Conservation (phyloP, 352 stramenopile genomes). For the Peronospora destructor region DNA sequence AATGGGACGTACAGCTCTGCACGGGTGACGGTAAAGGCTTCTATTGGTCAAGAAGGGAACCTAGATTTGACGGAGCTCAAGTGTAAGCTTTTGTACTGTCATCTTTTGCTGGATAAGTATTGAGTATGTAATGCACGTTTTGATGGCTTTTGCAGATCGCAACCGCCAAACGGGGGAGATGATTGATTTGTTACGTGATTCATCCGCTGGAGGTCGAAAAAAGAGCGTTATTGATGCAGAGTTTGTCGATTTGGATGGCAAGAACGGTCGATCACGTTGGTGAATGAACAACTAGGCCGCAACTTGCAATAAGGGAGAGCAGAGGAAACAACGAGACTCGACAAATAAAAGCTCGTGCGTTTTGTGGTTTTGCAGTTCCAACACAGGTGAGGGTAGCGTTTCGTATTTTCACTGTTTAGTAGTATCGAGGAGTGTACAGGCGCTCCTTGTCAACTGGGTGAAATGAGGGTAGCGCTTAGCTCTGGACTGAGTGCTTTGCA, state of each 20-base stretch:
- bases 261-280: conserved; percentile 21
- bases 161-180: conserved; percentile 50
- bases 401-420: conserved; percentile 11
- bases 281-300: conserved; percentile 8
- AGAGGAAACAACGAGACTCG: conserved; percentile 1
- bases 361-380: conserved; percentile 1
- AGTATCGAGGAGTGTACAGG: conserved; percentile 16
- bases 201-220: conserved; percentile 20
- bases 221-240: conserved; percentile 71
- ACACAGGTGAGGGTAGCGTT: neutral
- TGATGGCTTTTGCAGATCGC: conserved; percentile 30
- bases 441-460: conserved; percentile 3
- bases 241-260: conserved; percentile 53
- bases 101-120: neutral
- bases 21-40: conserved; percentile 51
- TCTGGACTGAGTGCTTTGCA: conserved; percentile 41
- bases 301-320: conserved; percentile 2
- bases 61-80: conserved; percentile 55
- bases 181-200: conserved; percentile 59
- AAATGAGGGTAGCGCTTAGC: conserved; percentile 20
- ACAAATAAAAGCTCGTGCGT: conserved; percentile 2
- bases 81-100: conserved; percentile 34
- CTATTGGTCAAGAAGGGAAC: conserved; percentile 28
- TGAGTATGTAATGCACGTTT: conserved; percentile 3
- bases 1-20: conserved; percentile 31